A percentile compares a stretch with the other conserved stretches of the same genome.
Conservation (phyloP, 305 asterid genomes). For the Fraxinus angustifolia region DNA sequence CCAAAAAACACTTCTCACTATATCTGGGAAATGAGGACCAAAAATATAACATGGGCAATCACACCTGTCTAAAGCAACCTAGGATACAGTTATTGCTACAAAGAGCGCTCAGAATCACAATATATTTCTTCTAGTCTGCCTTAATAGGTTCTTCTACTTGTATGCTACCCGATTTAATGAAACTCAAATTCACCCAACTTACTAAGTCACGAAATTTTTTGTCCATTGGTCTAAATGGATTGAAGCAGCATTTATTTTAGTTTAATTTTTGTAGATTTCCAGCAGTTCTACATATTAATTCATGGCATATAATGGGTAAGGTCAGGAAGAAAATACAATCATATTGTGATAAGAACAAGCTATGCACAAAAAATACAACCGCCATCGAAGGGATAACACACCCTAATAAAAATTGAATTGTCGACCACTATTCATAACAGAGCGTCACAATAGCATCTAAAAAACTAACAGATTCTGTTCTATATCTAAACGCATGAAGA, state of each 20-base stretch:
- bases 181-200: conserved; percentile 6
- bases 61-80: conserved; percentile 10
- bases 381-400: neutral
- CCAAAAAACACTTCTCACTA: conserved; percentile 3
- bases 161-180: conserved; percentile 1
- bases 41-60: neutral
- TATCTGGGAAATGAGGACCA: conserved; percentile 13
- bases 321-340: conserved; percentile 3
- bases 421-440: conserved; percentile 4
- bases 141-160: neutral
- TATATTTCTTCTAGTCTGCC: conserved; percentile 8
- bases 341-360: neutral
- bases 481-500: conserved; percentile 20
- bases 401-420: conserved; percentile 1
- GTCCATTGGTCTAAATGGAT: neutral
- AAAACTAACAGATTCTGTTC: conserved; percentile 15
- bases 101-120: neutral
- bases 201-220: neutral
- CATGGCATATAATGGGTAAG: conserved; percentile 6
- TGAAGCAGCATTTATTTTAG: conserved; percentile 9
- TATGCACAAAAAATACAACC: neutral
- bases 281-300: neutral
- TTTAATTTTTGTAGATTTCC: neutral
- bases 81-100: neutral
- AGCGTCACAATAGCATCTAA: conserved; percentile 13